Conservation (phyloP, 139 green algal species). For the Chlamydomonas sphaeroides region DNA sequence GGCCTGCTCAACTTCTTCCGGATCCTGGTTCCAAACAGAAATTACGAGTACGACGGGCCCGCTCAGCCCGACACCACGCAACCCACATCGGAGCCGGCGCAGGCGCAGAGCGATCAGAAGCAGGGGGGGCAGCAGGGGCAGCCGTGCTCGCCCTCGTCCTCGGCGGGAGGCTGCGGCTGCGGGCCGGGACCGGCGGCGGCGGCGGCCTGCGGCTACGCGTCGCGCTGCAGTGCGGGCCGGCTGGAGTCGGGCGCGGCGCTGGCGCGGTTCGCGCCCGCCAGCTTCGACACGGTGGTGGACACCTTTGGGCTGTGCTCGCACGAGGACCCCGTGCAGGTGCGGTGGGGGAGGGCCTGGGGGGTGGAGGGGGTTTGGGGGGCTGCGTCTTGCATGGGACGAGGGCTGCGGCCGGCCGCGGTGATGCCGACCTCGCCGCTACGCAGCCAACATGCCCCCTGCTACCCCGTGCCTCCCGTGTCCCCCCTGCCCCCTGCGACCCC, state of each 20-base stretch:
- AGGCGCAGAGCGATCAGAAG: background rate
- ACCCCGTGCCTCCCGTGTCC: no score
- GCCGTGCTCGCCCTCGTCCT: no score
- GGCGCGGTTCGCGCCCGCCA: constrained; percentile 48
- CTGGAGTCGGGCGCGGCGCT: constrained; percentile 32
- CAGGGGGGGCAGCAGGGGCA: no score
- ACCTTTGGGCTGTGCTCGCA: constrained; percentile 59
- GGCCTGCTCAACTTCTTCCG: constrained; percentile 43
- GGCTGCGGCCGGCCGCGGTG: no score
- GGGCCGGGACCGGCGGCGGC: background rate
- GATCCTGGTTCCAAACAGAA: constrained; percentile 21
- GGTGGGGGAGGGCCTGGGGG: background rate
- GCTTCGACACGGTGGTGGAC: constrained; percentile 84
- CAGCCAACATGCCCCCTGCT: no score
- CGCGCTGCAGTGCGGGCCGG: constrained; percentile 26
- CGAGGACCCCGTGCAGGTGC: constrained; percentile 44
- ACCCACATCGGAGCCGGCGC: no score
- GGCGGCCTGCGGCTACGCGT: background rate
- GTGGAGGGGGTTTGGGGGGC: no score
- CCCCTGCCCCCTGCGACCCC: no score
- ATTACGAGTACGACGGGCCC: no score
- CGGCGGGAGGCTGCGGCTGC: background rate
- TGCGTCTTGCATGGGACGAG: no score
- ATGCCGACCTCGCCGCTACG: no score
- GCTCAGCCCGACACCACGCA: no score